Conservation (phyloP, 2,329 filamentous ascomycete species). For the Pseudopithomyces chartarum region DNA sequence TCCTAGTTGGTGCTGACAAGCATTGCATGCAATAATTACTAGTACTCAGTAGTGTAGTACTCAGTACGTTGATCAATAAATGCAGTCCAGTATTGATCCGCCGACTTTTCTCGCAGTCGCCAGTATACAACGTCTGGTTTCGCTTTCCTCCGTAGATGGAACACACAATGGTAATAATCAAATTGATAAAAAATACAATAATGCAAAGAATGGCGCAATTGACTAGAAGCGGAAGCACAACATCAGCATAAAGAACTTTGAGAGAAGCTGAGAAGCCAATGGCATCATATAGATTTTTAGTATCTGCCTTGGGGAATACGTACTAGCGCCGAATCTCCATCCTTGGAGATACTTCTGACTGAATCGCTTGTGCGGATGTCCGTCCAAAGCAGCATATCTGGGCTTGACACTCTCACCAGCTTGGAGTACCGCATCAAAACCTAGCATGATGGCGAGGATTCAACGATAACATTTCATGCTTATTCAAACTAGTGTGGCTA, state of each 20-base stretch:
- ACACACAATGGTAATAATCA: conserved; percentile 14
- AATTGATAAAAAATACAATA: conserved; percentile 18
- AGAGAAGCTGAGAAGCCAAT: too few relatives aligned
- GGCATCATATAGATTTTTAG: too few relatives aligned
- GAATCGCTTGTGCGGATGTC: too few relatives aligned
- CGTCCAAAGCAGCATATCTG: too few relatives aligned
- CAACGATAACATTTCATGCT: too few relatives aligned
- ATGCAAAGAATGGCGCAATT: conserved; percentile 10
- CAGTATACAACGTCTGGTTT: conserved; percentile 16
- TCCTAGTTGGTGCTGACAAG: conserved; percentile 20
- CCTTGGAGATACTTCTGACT: not conserved
- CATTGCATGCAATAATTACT: conserved; percentile 27
- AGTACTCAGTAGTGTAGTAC: conserved; percentile 23
- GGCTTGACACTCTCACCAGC: too few relatives aligned
- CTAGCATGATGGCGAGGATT: too few relatives aligned
- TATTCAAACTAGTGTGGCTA: too few relatives aligned
- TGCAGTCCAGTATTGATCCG: conserved; percentile 41
- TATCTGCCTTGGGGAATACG: too few relatives aligned
- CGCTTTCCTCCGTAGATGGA: not conserved
- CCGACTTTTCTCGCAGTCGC: conserved; percentile 22
- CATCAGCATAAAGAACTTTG: too few relatives aligned
- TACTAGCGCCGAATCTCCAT: not conserved
- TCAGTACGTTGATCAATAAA: conserved; percentile 53
- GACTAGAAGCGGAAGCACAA: not conserved
- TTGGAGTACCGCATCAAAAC: too few relatives aligned